phyloP scores from a whole-genome alignment of 2,329 filamentous ascomycete genomes.

The Neonectria faginata region DNA sequence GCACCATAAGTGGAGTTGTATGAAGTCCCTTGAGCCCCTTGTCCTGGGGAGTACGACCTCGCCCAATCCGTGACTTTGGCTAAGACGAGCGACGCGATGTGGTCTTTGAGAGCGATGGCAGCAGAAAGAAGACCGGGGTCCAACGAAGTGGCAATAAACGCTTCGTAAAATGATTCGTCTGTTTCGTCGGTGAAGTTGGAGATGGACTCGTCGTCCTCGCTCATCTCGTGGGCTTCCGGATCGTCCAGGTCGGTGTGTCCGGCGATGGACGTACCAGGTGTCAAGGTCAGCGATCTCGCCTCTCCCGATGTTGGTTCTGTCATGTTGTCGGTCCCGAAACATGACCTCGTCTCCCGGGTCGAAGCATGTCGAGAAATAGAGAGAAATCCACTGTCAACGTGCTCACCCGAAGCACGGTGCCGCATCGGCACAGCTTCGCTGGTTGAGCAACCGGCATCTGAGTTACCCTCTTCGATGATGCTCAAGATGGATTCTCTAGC shows the following conservation, averaged over 20 bases:
- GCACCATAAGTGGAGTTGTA: background rate
- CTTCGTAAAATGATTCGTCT: constrained; percentile 30
- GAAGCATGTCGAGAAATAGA: background rate
- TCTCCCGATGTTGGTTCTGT: background rate
- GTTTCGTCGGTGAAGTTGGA: constrained; percentile 28
- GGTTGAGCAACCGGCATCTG: constrained; percentile 26
- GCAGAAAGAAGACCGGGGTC: constrained; percentile 18
- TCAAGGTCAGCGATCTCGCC: background rate
- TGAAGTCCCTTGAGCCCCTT: background rate
- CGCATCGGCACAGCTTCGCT: constrained; percentile 6
- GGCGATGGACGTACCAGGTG: constrained; percentile 22
- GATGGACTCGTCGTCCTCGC: constrained; percentile 29
- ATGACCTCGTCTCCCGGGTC: background rate
- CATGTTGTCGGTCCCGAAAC: constrained; percentile 10
- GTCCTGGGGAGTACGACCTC: constrained; percentile 18
- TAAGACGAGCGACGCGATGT: constrained; percentile 15
- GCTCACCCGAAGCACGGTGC: constrained; percentile 5
- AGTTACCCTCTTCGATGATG: constrained; percentile 27
- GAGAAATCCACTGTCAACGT: background rate
- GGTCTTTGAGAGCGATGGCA: constrained; percentile 27
- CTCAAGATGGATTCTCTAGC: constrained; percentile 17
- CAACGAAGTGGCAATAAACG: constrained; percentile 23
- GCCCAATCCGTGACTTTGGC: constrained; percentile 24
- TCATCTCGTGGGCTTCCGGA: constrained; percentile 14
- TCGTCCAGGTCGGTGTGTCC: background rate